Percentiles rank a stretch among this genome's conserved stretches.
phyloP scores from a whole-genome alignment of 2,329 filamentous ascomycete genomes.

The Botrytis aclada region DNA sequence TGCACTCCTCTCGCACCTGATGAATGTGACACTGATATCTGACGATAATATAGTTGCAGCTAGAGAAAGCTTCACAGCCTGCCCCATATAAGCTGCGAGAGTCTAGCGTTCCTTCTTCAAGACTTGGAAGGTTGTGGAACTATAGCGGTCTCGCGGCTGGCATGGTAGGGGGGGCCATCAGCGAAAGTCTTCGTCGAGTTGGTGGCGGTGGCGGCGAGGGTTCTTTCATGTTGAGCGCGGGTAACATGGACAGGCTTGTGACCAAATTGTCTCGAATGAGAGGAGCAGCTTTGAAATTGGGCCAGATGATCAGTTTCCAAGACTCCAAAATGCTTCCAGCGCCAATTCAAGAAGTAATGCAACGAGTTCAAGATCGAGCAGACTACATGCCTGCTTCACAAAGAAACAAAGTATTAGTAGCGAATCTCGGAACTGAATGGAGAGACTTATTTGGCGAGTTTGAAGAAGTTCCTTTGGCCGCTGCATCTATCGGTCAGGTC shows the following conservation, averaged over 20 bases:
- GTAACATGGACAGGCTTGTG: slow-evolving; percentile 90
- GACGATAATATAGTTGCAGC: slow-evolving; percentile 40
- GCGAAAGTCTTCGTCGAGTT: slow-evolving; percentile 76
- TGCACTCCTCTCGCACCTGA: neutral
- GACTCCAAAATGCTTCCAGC: slow-evolving; percentile 91
- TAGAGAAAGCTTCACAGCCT: slow-evolving; percentile 30
- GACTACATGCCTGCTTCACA: slow-evolving; percentile 98
- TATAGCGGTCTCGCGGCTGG: slow-evolving; percentile 90
- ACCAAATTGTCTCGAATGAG: slow-evolving; percentile 93
- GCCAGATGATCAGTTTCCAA: slow-evolving; percentile 98
- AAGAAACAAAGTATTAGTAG: slow-evolving; percentile 74
- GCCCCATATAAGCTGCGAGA: slow-evolving; percentile 71
- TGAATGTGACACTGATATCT: slow-evolving; percentile 44
- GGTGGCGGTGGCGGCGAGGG: slow-evolving; percentile 67
- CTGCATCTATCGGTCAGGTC: slow-evolving; percentile 95
- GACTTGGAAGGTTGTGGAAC: slow-evolving; percentile 87
- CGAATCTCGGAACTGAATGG: slow-evolving; percentile 82
- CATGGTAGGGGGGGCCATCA: slow-evolving; percentile 90
- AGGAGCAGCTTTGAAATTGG: slow-evolving; percentile 92
- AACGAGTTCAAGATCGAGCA: slow-evolving; percentile 91
- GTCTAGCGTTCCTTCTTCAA: slow-evolving; percentile 84
- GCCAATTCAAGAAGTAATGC: slow-evolving; percentile 82
- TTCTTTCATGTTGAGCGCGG: slow-evolving; percentile 81
- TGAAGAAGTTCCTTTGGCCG: slow-evolving; percentile 87
- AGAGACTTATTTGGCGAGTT: slow-evolving; percentile 78